Conservation (phyloP, 1,139 yeast species). For the Sugiyamaella xylanicola region DNA sequence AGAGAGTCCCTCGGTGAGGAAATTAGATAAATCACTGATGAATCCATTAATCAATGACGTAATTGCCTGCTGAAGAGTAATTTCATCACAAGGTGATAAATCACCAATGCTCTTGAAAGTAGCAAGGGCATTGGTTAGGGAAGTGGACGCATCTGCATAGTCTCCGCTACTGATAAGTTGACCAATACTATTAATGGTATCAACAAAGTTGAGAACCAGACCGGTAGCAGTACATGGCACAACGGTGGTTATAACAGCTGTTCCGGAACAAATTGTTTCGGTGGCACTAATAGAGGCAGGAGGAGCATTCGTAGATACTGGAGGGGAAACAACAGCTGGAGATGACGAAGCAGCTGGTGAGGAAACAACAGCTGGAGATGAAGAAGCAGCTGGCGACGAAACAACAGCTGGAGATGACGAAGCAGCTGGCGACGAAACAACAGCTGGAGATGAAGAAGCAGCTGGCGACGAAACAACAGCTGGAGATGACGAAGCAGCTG, state of each 20-base stretch:
- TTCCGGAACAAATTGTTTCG: neutral
- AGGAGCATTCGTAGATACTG: neutral
- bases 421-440: neutral
- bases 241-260: neutral
- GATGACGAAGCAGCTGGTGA: neutral
- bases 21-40: neutral
- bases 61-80: neutral
- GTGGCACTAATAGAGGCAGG: neutral
- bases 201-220: neutral
- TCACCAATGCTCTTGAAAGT: neutral
- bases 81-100: neutral
- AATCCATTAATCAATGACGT: neutral
- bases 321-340: neutral
- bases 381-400: neutral
- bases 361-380: neutral
- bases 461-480: conserved; percentile 10
- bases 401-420: conserved; percentile 2
- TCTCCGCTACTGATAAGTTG: neutral
- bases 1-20: neutral
- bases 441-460: neutral
- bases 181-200: neutral
- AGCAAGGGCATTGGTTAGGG: neutral
- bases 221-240: neutral
- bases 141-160: neutral
- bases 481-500: conserved; percentile 10